phyloP scores from a whole-genome alignment of 495 filamentous ascomycete species.

The Daldinia concentrica region DNA sequence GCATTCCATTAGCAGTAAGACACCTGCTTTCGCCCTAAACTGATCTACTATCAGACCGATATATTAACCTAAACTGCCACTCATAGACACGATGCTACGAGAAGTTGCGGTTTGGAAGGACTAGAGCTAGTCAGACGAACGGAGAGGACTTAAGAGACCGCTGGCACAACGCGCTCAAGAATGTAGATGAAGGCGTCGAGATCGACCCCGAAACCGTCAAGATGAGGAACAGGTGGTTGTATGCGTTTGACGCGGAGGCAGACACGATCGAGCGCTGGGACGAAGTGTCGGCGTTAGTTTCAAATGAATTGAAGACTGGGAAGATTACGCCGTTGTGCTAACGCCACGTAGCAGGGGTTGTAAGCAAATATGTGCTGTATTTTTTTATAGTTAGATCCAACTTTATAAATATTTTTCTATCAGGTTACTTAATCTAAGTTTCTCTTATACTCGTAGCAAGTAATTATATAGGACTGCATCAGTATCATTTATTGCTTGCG shows the following conservation, averaged over 20 bases:
- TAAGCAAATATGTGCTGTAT: background rate
- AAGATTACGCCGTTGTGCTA: slow-evolving; percentile 54
- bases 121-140: slow-evolving; percentile 58
- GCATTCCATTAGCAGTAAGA: slow-evolving; percentile 55
- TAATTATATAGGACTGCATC: too few relatives aligned
- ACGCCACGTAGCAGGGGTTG: background rate
- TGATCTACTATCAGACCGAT: too few relatives aligned
- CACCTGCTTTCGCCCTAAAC: too few relatives aligned
- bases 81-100: slow-evolving; percentile 59
- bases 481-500: too few relatives aligned
- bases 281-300: slow-evolving; percentile 50
- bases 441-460: background rate
- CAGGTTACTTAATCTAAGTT: background rate
- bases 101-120: slow-evolving; percentile 59
- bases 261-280: slow-evolving; percentile 58
- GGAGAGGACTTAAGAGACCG: slow-evolving; percentile 63
- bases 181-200: slow-evolving; percentile 56
- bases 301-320: slow-evolving; percentile 51
- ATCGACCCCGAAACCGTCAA: slow-evolving; percentile 63
- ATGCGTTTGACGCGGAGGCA: slow-evolving; percentile 61
- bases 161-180: slow-evolving; percentile 62
- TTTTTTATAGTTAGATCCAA: background rate
- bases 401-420: background rate
- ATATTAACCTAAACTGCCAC: too few relatives aligned
- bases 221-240: slow-evolving; percentile 61